These are phyloP conservation scores for Populus hybrid DNA, from an alignment of 441 rosid genomes.

Conservation along the genomic window DNA sequence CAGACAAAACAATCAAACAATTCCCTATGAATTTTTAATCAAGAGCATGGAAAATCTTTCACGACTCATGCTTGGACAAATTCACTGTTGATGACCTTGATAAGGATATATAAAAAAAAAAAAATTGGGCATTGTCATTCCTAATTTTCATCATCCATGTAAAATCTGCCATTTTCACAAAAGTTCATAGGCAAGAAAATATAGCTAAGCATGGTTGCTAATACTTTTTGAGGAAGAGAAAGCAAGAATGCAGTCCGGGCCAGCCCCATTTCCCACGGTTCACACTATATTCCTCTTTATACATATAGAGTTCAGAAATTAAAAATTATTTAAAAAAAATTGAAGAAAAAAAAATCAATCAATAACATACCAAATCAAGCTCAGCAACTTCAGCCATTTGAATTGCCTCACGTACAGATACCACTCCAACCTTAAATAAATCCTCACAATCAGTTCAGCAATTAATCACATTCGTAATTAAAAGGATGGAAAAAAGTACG, in stretches of 20 bases:
- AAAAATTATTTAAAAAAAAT: neutral
- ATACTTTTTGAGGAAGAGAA: neutral
- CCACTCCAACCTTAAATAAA: conserved; percentile 66
- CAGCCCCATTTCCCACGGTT: neutral
- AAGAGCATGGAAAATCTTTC: neutral
- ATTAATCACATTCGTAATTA: neutral
- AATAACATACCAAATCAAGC: conserved; percentile 68
- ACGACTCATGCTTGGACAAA: neutral
- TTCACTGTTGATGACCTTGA: neutral
- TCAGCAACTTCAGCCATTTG: conserved; percentile 79
- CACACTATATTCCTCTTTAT: neutral
- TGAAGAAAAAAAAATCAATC: neutral
- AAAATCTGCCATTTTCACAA: neutral
- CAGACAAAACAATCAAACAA: neutral
- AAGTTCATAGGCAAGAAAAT: neutral
- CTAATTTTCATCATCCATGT: neutral
- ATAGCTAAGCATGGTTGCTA: neutral
- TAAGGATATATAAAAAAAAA: neutral
- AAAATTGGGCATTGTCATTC: neutral
- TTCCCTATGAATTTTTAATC: neutral
- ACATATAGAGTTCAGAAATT: neutral
- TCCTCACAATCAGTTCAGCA: neutral
- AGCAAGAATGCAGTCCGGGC: neutral
- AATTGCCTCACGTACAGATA: conserved; percentile 69
- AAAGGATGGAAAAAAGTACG: neutral